Base-by-base conservation (phyloP, 805 yeast species). In the Danielia reshetovae region DNA sequence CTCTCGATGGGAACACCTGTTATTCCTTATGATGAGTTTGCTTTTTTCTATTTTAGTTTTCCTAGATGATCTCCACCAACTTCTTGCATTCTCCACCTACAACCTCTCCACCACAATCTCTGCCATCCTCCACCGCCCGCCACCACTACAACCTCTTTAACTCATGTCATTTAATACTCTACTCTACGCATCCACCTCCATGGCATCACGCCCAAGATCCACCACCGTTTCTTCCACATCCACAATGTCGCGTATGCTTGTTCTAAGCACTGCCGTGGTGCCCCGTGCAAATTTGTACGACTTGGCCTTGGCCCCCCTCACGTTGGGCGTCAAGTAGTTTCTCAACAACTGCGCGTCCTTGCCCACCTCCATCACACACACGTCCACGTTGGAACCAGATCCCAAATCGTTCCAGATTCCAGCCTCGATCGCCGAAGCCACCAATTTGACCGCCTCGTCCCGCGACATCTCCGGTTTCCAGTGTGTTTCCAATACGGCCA, bases 371-470 rank as follows among this genome's bases (percentile, higher is more conserved):
- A 93, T 87, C 12, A 93, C 97, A 70, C 97, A 93, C 43, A 93
- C 70, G 59, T 93, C 98, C 24, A 93, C 97, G 56, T 93, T 93
- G 18, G 98, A 93, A 59, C 98, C 98, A 1, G 97, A 90, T 32
- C 98, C 98, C 56, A 90, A 75, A 72, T 93, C 98, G 63, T 93
- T 93, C 96, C 96, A 93, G 54, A 93, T 90, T 75, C 98, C 98
- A 12, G 96, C 87, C 65, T 86, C 85, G 54, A 93, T 93, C 17
- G 97, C 97, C 48, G 85, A 88, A 3, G 96, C 70, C 42, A 96
- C 90, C 35, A 93, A 71, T 49, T 77, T 79, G 67, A 88, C 79
- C n/a, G 97, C 97, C 59, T 87, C 95, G 30, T 88, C 95, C 57
- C 71, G 83, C 15, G 80, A 73, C 68, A 93, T 62, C 46, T 76